Percentiles rank a stretch among this genome's conserved stretches.
Evolutionary conservation across 2,329 filamentous ascomycete genomes (phyloP).

Genomic region (Juglanconis juglandina): DNA sequence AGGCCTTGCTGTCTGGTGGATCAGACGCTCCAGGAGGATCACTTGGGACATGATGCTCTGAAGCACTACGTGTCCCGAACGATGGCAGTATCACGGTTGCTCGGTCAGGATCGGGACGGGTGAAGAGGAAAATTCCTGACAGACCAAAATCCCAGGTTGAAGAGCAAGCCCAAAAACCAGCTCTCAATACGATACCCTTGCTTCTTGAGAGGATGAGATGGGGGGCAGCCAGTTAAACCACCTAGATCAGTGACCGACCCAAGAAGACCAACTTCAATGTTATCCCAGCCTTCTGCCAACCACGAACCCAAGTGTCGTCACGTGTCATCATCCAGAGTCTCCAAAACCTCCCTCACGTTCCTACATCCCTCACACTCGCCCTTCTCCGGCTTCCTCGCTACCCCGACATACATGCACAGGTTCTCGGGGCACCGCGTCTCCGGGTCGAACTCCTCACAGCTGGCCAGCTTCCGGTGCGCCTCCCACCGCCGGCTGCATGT

Average conservation of each 20-base stretch:
- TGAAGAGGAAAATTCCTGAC: not conserved
- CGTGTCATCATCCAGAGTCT: slow-evolving; percentile 28
- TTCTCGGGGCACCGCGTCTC: slow-evolving; percentile 28
- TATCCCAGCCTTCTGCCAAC: no score
- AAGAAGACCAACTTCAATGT: no score
- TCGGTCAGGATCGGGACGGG: not conserved
- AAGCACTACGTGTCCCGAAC: not conserved
- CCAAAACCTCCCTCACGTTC: slow-evolving; percentile 26
- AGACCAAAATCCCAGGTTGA: no score
- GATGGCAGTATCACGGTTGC: not conserved
- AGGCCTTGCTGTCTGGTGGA: no score
- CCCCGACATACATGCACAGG: slow-evolving; percentile 37
- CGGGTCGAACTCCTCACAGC: slow-evolving; percentile 33
- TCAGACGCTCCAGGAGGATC: not conserved
- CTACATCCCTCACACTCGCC: slow-evolving; percentile 31
- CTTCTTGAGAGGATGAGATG: no score
- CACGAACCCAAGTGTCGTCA: not conserved
- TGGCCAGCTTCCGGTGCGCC: slow-evolving; percentile 33
- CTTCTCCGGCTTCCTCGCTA: slow-evolving; percentile 28
- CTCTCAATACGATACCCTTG: no score
- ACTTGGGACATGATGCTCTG: not conserved
- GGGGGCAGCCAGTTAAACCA: no score
- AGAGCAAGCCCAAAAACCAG: no score
- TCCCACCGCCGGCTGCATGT: slow-evolving; percentile 31
- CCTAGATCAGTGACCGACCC: no score